These are phyloP conservation scores for Parathielavia appendiculata DNA, from an alignment of 495 filamentous ascomycete genomes.

Conservation along the genomic window DNA sequence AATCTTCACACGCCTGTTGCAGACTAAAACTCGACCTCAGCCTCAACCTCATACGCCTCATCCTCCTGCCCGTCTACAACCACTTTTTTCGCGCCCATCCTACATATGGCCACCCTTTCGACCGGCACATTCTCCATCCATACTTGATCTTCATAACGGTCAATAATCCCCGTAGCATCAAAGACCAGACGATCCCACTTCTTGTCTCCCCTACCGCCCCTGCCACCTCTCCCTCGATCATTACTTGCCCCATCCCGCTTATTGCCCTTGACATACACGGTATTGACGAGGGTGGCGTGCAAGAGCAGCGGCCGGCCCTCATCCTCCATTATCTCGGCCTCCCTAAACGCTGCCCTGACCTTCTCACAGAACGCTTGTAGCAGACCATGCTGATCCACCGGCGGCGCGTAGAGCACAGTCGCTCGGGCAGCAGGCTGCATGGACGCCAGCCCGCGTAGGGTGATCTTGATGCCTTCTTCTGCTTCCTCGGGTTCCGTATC, in stretches of 20 bases:
- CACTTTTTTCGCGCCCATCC: slow-evolving; percentile 69
- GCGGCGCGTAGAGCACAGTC: slow-evolving; percentile 45
- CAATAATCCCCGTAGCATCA: slow-evolving; percentile 49
- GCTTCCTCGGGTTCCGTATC: neutral
- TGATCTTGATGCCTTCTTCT: slow-evolving; percentile 30
- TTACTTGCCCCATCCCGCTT: slow-evolving; percentile 18
- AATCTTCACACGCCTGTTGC: too few species aligned
- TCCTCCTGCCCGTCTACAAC: slow-evolving; percentile 39
- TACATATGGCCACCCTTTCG: slow-evolving; percentile 63
- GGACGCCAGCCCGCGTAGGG: slow-evolving; percentile 42
- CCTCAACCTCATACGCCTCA: slow-evolving; percentile 49
- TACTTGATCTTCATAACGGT: slow-evolving; percentile 47
- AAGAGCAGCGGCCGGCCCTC: slow-evolving; percentile 66
- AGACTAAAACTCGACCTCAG: slow-evolving; percentile 38
- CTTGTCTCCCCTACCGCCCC: slow-evolving; percentile 33
- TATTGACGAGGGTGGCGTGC: slow-evolving; percentile 86
- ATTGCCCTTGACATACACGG: slow-evolving; percentile 62
- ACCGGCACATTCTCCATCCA: slow-evolving; percentile 61
- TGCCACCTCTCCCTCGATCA: slow-evolving; percentile 29
- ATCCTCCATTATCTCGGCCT: slow-evolving; percentile 54
- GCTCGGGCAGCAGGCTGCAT: slow-evolving; percentile 43
- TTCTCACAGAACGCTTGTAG: slow-evolving; percentile 59
- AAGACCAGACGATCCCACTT: slow-evolving; percentile 41
- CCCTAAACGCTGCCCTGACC: slow-evolving; percentile 56
- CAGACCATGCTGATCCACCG: slow-evolving; percentile 49